phyloP scores from a whole-genome alignment of 2,329 filamentous ascomycete species.

The Monilinia laxa region DNA sequence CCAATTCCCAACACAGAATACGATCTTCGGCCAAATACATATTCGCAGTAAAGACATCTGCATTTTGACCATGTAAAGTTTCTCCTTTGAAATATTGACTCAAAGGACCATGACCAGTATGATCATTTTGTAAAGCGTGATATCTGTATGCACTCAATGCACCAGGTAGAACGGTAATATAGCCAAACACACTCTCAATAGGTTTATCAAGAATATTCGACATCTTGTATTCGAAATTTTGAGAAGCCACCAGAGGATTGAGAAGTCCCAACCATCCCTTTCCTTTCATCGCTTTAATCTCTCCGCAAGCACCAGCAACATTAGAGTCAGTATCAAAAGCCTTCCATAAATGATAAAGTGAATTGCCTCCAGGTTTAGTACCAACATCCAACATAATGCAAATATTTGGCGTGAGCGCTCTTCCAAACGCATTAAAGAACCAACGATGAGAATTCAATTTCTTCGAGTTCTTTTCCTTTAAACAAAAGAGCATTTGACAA shows the following conservation, averaged over 20 bases:
- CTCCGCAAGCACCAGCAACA: slow-evolving; percentile 92
- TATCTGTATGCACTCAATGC: slow-evolving; percentile 94
- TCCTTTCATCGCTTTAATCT: slow-evolving; percentile 97
- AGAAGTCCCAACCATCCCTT: slow-evolving; percentile 78
- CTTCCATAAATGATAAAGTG: slow-evolving; percentile 98
- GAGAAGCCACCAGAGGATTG: slow-evolving; percentile 91
- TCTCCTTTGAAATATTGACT: slow-evolving; percentile 99
- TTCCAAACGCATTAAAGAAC: slow-evolving; percentile 99
- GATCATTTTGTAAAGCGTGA: slow-evolving; percentile 93
- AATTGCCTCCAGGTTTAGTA: slow-evolving; percentile 82
- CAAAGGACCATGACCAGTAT: slow-evolving; percentile 88
- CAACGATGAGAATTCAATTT: slow-evolving; percentile 98
- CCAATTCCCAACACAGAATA: slow-evolving; percentile 90
- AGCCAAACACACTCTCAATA: slow-evolving; percentile 93
- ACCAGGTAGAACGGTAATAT: slow-evolving; percentile 94
- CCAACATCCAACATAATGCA: slow-evolving; percentile 97
- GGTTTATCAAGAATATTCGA: slow-evolving; percentile 98
- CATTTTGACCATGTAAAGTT: slow-evolving; percentile 91
- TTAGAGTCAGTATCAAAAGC: slow-evolving; percentile 98
- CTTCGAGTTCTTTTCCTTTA: slow-evolving; percentile 97
- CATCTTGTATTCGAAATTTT: slow-evolving; percentile 99
- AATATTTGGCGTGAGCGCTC: slow-evolving; percentile 88
- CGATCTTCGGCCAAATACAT: slow-evolving; percentile 91
- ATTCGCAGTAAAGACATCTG: slow-evolving; percentile 96
- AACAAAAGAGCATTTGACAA: slow-evolving; percentile 96